Percentiles rank a stretch among this genome's conserved stretches.
These are phyloP conservation scores for Penicillium sp. DNA, from an alignment of 2,329 filamentous ascomycete species.

Conservation along the genomic window DNA sequence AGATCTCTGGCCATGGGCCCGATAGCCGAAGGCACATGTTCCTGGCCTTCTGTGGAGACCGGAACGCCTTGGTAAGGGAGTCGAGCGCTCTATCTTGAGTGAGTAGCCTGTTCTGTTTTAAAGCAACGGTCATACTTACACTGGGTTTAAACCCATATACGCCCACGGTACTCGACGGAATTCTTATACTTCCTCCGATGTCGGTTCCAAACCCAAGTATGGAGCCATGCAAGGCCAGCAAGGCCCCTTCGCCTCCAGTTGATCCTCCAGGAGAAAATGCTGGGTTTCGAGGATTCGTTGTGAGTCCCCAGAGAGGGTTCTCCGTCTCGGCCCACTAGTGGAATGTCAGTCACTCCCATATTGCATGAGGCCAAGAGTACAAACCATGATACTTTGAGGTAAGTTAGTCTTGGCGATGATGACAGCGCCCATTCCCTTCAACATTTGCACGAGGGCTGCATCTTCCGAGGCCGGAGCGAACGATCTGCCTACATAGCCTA, in stretches of 20 bases:
- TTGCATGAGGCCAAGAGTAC: conserved; percentile 8
- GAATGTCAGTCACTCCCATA: not conserved
- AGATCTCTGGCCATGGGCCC: conserved; percentile 60
- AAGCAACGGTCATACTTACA: conserved; percentile 22
- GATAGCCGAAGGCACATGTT: conserved; percentile 64
- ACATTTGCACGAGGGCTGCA: conserved; percentile 52
- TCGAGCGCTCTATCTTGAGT: conserved; percentile 51
- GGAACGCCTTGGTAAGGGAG: conserved; percentile 60
- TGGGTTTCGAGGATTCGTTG: conserved; percentile 47
- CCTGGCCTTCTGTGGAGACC: conserved; percentile 64
- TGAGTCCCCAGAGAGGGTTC: conserved; percentile 55
- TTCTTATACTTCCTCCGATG: conserved; percentile 54
- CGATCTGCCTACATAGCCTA: conserved; percentile 58
- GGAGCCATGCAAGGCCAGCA: conserved; percentile 45
- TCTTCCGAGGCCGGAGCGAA: conserved; percentile 53
- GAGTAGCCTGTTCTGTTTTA: not conserved
- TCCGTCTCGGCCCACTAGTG: conserved; percentile 56
- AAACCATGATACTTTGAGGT: conserved; percentile 55
- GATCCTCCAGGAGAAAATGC: conserved; percentile 52
- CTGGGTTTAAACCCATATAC: conserved; percentile 52
- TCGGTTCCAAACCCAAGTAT: conserved; percentile 54
- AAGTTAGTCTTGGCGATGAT: conserved; percentile 57
- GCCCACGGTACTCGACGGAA: conserved; percentile 51
- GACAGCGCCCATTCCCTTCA: conserved; percentile 54
- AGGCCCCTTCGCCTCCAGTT: conserved; percentile 47